Base-by-base conservation (phyloP, 495 filamentous ascomycete species). In the Endocarpon pusillum region DNA sequence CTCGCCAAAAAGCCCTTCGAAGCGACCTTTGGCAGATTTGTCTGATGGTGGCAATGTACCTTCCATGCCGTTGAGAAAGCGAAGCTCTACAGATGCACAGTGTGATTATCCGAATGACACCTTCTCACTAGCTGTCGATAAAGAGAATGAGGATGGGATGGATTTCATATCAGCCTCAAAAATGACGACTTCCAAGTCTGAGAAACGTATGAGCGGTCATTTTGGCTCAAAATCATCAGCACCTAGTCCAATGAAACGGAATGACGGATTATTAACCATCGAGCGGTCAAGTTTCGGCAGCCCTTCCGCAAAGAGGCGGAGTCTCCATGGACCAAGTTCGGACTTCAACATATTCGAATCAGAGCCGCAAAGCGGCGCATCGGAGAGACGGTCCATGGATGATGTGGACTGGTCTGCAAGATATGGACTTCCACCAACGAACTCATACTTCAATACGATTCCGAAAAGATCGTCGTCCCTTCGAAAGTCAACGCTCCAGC, bases 211-310 rank as follows among this genome's bases (percentile, higher is more conserved):
- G 9, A 65, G 59, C 42, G 61, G 58, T 3, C 61, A 55, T 7
- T 60, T 64, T 33, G 56, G 51, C 15, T 46, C 58, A 9, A 57
- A 65, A 21, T 58, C 74, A 11, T 53, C 65, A 14, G 73, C 78
- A 30, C 73, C 78, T 19, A 94, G 87, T 49, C 89, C 89, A 0
- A 57, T 97, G 28, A 96, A 96, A 58, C 72, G 91, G 32, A 91
- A 74, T 44, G 89, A 97, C 53, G 77, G 79, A 4, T 76, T 78
- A 10, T 89, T 92, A 79, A 80, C 81, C 45, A 52, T 91, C 10
- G 87, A 91, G 41, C 74, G 78, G 32, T 58, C 72, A 11, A 71
- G 64, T 38, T 60, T 76, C n/a, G 81, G 76, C 22, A 93, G 80
- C 43, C 84, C 86, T 1, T 76, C 82, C 15, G 73, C 81, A 9